A percentile compares a stretch with the other conserved stretches of the same genome.
Evolutionary conservation across 2,329 filamentous ascomycete genomes (phyloP).

Genomic region (Cercospora sojina): DNA sequence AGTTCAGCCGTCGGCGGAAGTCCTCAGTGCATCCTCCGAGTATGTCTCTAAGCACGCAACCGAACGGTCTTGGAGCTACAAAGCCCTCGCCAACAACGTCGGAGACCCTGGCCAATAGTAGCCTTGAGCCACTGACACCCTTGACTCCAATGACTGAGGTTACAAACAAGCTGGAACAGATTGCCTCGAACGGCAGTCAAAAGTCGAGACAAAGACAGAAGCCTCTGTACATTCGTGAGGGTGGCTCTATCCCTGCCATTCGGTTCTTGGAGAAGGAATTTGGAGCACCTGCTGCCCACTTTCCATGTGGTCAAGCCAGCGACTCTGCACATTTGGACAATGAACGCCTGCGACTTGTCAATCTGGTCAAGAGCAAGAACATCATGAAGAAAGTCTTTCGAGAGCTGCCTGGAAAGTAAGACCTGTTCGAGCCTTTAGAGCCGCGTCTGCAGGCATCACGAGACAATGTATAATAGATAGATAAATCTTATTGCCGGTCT

Average conservation of each 20-base stretch:
- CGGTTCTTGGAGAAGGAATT: slow-evolving; percentile 95
- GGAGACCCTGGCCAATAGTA: slow-evolving; percentile 14
- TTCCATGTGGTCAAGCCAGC: slow-evolving; percentile 92
- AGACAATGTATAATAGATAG: neutral
- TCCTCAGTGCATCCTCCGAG: slow-evolving; percentile 22
- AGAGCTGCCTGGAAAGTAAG: slow-evolving; percentile 35
- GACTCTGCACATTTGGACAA: slow-evolving; percentile 94
- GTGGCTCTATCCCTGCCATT: slow-evolving; percentile 91
- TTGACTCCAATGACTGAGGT: slow-evolving; percentile 31
- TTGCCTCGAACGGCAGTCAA: slow-evolving; percentile 39
- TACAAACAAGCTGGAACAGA: slow-evolving; percentile 27
- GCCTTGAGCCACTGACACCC: slow-evolving; percentile 30
- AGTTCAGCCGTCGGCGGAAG: slow-evolving; percentile 21
- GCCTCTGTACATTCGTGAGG: slow-evolving; percentile 91
- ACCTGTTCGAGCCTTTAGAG: neutral
- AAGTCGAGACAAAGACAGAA: slow-evolving; percentile 43
- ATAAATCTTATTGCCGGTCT: no score
- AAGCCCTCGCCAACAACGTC: slow-evolving; percentile 53
- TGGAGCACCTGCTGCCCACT: slow-evolving; percentile 80
- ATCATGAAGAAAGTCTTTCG: slow-evolving; percentile 84
- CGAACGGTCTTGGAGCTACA: slow-evolving; percentile 24
- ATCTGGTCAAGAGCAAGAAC: slow-evolving; percentile 85
- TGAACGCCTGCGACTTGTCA: slow-evolving; percentile 82
- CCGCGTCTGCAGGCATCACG: neutral
- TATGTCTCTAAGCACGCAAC: slow-evolving; percentile 10